A percentile compares a stretch with the other conserved stretches of the same genome.
These are phyloP conservation scores for Fusarium austroafricanum DNA, from an alignment of 2,329 filamentous ascomycete genomes.

Conservation along the genomic window DNA sequence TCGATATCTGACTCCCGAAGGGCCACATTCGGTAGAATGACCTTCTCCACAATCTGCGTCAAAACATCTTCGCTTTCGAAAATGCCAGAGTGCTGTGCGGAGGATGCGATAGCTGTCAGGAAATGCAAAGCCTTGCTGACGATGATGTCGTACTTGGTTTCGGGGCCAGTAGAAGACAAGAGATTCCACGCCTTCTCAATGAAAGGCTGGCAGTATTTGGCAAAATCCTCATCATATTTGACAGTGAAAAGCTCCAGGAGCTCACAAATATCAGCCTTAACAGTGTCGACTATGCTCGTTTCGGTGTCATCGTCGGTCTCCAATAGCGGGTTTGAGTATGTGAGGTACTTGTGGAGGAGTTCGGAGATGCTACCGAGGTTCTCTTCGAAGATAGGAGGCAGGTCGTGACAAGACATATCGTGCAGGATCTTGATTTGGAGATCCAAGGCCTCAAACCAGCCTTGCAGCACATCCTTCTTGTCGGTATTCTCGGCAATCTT, in stretches of 20 bases:
- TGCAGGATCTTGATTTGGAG: constrained; percentile 92
- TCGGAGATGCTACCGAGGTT: constrained; percentile 81
- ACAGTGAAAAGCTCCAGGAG: constrained; percentile 88
- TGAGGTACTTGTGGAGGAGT: constrained; percentile 91
- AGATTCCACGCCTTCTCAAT: constrained; percentile 92
- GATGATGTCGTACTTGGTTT: constrained; percentile 93
- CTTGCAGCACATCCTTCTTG: constrained; percentile 79
- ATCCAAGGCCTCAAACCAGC: constrained; percentile 86
- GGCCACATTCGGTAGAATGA: constrained; percentile 92
- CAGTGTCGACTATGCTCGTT: constrained; percentile 83
- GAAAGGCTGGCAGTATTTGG: constrained; percentile 81
- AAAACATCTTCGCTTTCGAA: constrained; percentile 88
- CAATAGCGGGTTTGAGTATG: constrained; percentile 85
- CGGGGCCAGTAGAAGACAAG: constrained; percentile 84
- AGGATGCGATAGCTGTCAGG: constrained; percentile 86
- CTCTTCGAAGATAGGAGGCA: constrained; percentile 94
- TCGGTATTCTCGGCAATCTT: constrained; percentile 79
- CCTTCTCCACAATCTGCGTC: constrained; percentile 92
- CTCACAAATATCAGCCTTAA: constrained; percentile 95
- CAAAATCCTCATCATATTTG: constrained; percentile 97
- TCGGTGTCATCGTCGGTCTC: constrained; percentile 91
- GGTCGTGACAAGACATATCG: constrained; percentile 96
- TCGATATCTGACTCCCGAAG: constrained; percentile 94
- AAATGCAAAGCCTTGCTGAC: constrained; percentile 97
- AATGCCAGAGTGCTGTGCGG: constrained; percentile 79